Evolutionary conservation across 1,139 yeast species (phyloP).

Genomic region (Suhomyces anneliseae): DNA sequence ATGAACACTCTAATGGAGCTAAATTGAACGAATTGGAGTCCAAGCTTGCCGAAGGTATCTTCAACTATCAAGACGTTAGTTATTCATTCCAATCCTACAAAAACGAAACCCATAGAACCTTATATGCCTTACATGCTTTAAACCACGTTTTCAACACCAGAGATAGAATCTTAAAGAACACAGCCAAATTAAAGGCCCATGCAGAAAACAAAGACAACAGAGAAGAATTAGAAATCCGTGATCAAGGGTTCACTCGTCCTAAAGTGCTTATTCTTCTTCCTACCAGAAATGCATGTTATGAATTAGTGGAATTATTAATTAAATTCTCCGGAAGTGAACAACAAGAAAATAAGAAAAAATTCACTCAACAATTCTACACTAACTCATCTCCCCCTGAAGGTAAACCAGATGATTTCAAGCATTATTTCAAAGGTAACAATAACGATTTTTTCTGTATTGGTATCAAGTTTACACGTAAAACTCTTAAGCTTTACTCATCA

Average conservation of each 20-base stretch:
- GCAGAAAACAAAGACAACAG: conserved; percentile 45
- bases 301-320: conserved; percentile 64
- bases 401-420: conserved; percentile 83
- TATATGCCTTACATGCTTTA: conserved; percentile 69
- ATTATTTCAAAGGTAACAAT: conserved; percentile 82
- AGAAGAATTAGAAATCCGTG: conserved; percentile 65
- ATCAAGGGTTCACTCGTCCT: conserved; percentile 95
- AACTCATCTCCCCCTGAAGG: conserved; percentile 52
- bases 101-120: conserved; percentile 55
- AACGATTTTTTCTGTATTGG: conserved; percentile 93
- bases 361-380: conserved; percentile 65
- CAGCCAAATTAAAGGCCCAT: conserved; percentile 51
- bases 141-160: conserved; percentile 88
- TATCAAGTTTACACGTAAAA: conserved; percentile 82
- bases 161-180: conserved; percentile 76
- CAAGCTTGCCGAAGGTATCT: conserved; percentile 54
- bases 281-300: conserved; percentile 76
- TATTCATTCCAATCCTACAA: conserved; percentile 50
- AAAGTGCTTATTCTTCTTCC: conserved; percentile 83
- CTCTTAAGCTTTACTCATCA: conserved; percentile 79
- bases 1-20: conserved; percentile 15
- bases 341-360: conserved; percentile 77
- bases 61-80: conserved; percentile 71
- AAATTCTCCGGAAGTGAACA: conserved; percentile 68
- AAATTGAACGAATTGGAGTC: conserved; percentile 25